Conservation (phyloP, 371 early-diverging fungal species). For the Lichtheimia hyalospora region DNA sequence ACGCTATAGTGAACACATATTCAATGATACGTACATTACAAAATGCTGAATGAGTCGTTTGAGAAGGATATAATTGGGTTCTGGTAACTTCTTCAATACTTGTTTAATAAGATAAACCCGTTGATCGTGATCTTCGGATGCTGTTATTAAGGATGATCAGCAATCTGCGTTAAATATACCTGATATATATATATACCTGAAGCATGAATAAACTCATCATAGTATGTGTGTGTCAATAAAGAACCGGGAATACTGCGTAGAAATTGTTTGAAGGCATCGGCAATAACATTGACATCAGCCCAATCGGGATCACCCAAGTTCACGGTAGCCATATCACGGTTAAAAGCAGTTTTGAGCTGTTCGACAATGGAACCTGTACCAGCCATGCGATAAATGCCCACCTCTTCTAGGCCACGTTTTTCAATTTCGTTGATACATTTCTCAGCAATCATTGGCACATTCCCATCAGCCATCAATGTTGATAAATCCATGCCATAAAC, state of each 20-base stretch:
- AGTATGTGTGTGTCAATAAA: constrained; percentile 78
- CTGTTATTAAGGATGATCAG: constrained; percentile 23
- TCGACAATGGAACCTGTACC: constrained; percentile 70
- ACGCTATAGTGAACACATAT: no score
- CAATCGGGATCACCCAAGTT: constrained; percentile 67
- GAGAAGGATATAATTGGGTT: constrained; percentile 67
- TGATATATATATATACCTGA: constrained; percentile 54
- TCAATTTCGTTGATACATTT: constrained; percentile 81
- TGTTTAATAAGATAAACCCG: constrained; percentile 77
- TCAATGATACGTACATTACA: constrained; percentile 50
- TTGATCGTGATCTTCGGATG: constrained; percentile 77
- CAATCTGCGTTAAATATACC: neutral
- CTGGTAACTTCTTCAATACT: constrained; percentile 66
- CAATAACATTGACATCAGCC: constrained; percentile 84
- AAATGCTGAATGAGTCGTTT: constrained; percentile 78
- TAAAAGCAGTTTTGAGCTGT: constrained; percentile 61
- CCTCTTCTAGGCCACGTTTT: constrained; percentile 77
- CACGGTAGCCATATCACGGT: constrained; percentile 54
- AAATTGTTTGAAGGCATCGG: constrained; percentile 92
- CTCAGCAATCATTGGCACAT: constrained; percentile 60
- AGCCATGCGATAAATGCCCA: constrained; percentile 83
- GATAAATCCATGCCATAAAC: constrained; percentile 68
- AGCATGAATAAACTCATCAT: constrained; percentile 81
- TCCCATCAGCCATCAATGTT: constrained; percentile 59
- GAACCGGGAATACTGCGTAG: constrained; percentile 94